A percentile compares a stretch with the other conserved stretches of the same genome.
Evolutionary conservation across 805 yeast species (phyloP).

Genomic region (Lipomyces japonicus): DNA sequence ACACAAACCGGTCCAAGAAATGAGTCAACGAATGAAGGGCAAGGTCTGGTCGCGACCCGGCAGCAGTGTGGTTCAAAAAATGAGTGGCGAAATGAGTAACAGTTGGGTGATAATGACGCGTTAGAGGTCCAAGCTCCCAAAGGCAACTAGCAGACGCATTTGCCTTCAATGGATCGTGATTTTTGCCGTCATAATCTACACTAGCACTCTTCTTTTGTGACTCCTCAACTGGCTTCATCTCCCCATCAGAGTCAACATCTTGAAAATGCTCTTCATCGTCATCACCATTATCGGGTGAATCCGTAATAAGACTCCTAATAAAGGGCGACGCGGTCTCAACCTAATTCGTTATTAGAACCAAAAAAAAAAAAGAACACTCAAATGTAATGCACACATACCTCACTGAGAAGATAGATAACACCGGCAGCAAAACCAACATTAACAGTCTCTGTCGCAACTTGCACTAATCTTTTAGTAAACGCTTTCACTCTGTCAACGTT

Average conservation of each 20-base stretch:
- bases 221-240: conserved; percentile 21
- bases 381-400: conserved; percentile 34
- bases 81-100: conserved; percentile 74
- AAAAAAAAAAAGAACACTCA: background rate
- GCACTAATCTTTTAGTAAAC: conserved; percentile 84
- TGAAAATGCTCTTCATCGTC: conserved; percentile 41
- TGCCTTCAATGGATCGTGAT: conserved; percentile 91
- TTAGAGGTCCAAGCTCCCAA: conserved; percentile 79
- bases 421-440: conserved; percentile 87
- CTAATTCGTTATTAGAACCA: conserved; percentile 1
- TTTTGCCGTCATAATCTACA: conserved; percentile 66
- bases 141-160: conserved; percentile 74
- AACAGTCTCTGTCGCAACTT: conserved; percentile 79
- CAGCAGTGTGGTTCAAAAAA: conserved; percentile 45
- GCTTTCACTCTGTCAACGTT: conserved; percentile 67
- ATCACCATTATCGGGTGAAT: conserved; percentile 50
- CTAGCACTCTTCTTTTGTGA: conserved; percentile 15
- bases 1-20: conserved; percentile 92
- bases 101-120: conserved; percentile 88
- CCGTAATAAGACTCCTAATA: conserved; percentile 57
- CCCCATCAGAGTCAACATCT: conserved; percentile 35
- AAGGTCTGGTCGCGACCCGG: conserved; percentile 73
- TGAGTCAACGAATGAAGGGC: conserved; percentile 83
- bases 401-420: conserved; percentile 67
- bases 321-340: conserved; percentile 62